Evolutionary conservation across 1,284 basidiomycete species (phyloP), one percentile per base, ranked within the genome.

Genomic region (Golubevia pallescens): DNA sequence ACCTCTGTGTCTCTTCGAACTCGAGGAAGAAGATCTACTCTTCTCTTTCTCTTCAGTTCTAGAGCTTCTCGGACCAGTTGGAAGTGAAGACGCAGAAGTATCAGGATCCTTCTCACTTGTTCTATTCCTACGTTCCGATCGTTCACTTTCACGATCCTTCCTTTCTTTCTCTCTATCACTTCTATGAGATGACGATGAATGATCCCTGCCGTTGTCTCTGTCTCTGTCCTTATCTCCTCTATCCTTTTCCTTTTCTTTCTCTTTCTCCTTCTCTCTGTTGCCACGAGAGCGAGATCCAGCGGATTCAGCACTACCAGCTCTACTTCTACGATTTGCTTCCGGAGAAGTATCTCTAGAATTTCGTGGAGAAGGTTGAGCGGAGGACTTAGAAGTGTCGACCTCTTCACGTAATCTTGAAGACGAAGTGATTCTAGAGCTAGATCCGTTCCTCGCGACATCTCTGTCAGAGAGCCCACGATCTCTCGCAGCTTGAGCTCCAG

Each of bases 401-500:
- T 61, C 60, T 8, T 61, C 19, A 19, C 19, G 24, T 62, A 20
- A n/a, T n/a, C 16, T 48, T 16, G 42, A 48, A 48, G 42, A 48
- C 8, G 42, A 48, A 48, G 42, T 13, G 42, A 48, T 16, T 62
- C 60, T 21, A 8, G 19, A 32, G 34, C 13, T 56, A 13, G n/a
- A 19, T 21, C 53, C 21, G 14, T n/a, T 20, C 21, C 19, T 20
- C 8, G 28, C 59, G 5, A 53, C 23, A 53, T 24, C 32, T 48
- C 24, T 53, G 8, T 23, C 59, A 51, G 34, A 48, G n/a, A 20
- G n/a, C 20, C 23, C 60, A 7, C 66, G 58, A n/a, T 67, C 67
- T 16, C 67, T 34, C 13, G 58, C 58, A 51, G 66, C 66, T 21
- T 68, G 66, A 6, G 66, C 66, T 32, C 63, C 42, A 8, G 16